A percentile compares a stretch with the other conserved stretches of the same genome.
Evolutionary conservation across 1,284 basidiomycete species (phyloP).

Genomic region (Trichosporon faecale): DNA sequence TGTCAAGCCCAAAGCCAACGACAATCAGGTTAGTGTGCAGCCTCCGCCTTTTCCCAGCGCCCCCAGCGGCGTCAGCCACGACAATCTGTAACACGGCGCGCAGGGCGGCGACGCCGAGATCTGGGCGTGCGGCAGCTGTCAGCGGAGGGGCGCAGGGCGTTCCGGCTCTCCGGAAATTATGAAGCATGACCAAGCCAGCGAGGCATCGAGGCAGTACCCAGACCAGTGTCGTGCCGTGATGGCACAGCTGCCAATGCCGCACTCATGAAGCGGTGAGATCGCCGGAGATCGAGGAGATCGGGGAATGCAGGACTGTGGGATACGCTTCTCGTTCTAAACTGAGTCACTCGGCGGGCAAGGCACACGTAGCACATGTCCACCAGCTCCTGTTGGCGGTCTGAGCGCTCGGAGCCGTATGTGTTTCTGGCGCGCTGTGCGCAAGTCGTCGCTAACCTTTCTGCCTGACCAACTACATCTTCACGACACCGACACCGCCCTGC

Average conservation of each 20-base stretch:
- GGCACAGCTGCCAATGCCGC: not conserved
- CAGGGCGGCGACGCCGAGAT: not conserved
- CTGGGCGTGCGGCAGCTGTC: not conserved
- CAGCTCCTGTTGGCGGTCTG: not conserved
- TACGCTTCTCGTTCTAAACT: not conserved
- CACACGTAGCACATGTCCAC: not conserved
- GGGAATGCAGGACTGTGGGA: not conserved
- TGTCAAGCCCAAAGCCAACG: no score
- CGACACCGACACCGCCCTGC: not conserved
- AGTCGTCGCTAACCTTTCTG: not conserved
- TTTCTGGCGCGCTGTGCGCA: not conserved
- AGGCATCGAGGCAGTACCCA: not conserved
- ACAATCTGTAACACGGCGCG: no score
- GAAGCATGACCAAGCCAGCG: not conserved
- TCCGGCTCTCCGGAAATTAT: not conserved
- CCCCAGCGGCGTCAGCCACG: not conserved
- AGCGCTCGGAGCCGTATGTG: not conserved
- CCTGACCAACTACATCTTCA: not conserved
- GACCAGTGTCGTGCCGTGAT: not conserved
- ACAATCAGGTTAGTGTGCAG: no score
- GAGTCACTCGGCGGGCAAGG: not conserved
- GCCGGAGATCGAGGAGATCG: not conserved
- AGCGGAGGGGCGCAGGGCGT: not conserved
- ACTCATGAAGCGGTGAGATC: not conserved
- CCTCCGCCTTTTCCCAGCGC: no score